A percentile compares a stretch with the other conserved stretches of the same genome.
These are phyloP conservation scores for Marchantia paleacea DNA, from an alignment of 225 moss, liverwort and hornwort genomes.

Conservation along the genomic window DNA sequence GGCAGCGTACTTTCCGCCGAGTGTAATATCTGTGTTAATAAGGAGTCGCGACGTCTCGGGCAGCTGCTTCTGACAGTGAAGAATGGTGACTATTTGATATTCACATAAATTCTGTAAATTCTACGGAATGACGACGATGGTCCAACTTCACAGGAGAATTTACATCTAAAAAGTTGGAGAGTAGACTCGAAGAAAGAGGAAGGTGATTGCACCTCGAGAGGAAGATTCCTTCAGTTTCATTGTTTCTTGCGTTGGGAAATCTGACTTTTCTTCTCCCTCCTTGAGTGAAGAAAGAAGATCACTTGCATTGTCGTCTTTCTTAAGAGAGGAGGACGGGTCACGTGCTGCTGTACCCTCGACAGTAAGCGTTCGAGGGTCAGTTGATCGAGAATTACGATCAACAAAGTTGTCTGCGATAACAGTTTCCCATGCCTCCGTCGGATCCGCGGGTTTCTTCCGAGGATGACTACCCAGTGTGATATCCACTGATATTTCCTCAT, in stretches of 20 bases:
- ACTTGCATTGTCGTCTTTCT: not conserved
- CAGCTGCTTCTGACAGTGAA: no score
- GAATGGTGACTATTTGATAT: no score
- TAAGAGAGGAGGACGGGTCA: not conserved
- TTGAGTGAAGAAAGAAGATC: not conserved
- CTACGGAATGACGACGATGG: no score
- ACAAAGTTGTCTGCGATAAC: not conserved
- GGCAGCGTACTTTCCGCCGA: no score
- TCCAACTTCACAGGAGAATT: no score
- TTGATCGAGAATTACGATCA: not conserved
- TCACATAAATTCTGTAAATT: no score
- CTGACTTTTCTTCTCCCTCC: not conserved
- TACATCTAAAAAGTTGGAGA: not conserved
- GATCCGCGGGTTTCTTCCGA: not conserved
- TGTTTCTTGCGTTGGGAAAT: not conserved
- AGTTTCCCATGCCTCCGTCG: not conserved
- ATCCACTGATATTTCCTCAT: conserved; percentile 1
- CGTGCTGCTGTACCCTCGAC: not conserved
- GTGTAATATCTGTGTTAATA: no score
- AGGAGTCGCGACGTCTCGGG: no score
- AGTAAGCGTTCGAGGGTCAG: not conserved
- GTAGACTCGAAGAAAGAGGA: not conserved
- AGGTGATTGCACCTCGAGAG: not conserved
- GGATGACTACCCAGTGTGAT: not conserved
- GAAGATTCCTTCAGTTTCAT: not conserved